Base-by-base conservation (phyloP, 305 asterid genomes). In the Nicotiana rustica region DNA sequence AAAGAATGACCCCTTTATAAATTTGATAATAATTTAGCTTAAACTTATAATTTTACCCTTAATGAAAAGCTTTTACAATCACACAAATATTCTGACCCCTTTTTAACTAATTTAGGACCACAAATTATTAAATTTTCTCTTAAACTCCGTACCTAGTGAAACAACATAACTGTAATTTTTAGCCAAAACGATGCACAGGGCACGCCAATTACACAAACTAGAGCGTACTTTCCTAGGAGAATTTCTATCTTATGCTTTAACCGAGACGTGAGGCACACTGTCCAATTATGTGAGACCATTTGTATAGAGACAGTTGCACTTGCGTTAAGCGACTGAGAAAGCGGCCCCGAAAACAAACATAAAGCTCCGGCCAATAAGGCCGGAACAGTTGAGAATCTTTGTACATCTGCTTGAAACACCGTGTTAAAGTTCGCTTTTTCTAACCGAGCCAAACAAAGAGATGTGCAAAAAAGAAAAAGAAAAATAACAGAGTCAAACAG, bases 331-430 rank as follows among this genome's bases (percentile, higher is more conserved):
- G 65, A 6, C 0, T 49, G 65, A 25, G 64, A 25, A 19, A 47
- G 41, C 10, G 10, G 36, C 61, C 44, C 17, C 25, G 4, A 59
- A 25, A 17, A n/a, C 25, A 59, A n/a, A 59, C 65, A 59, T 59
- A 59, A 59, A 59, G 65, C 25, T 59, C 65, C 10, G 10, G 25
- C 65, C 21, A 49, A 52, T 52, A 71, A 71, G 61, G 64, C 10
- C n/a, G 15, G 64, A 75, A 25, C 47, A 52, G 17, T 52, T 3
- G 44, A 75, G 79, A 75, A 52, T 75, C 79, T 75, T 75, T 75
- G 79, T 52, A 49, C 44, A 49, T 75, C 36, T 49, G 78, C 61
- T 49, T 25, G 4, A 49, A 75, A 49, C 47, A 4, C 47, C 15
- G 79, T 21, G 62, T 55, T 31, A 49, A 12, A 31, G 15, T 76